Base-by-base conservation (phyloP, 495 filamentous ascomycete genomes). In the Chaetomium fimeti region DNA sequence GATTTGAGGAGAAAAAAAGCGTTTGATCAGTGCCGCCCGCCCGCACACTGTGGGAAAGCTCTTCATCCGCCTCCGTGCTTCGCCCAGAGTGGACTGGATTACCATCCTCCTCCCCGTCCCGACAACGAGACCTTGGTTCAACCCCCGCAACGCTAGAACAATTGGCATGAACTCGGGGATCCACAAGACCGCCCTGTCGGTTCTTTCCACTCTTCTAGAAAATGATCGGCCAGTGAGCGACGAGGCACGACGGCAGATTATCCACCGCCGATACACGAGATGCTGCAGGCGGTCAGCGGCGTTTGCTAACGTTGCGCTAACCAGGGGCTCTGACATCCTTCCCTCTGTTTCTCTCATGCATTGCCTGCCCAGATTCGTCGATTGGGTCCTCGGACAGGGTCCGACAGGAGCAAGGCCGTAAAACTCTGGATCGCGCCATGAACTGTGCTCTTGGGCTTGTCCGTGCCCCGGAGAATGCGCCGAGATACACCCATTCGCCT, bases 201-300 rank as follows among this genome's bases (percentile, higher is more conserved):
- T 51, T 51, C n/a, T 9, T 18, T 9, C n/a, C 20, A 36, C 40
- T 24, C 58, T 38, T 51, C 47, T 36, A 60, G 58, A 51, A 60
- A 24, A 51, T 43, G 45, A 60, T 51, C 28, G n/a, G 4, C 58
- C 58, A 60, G 40, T 60, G 1, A 32, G 55, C 32, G 24, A 22
- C 24, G 9, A 11, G 60, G 8, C 15, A 49, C 8, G 25, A 5
- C 22, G 49, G 52, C 61, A 57, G 15, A 25, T 15, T 29, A 38
- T 40, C 61, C 52, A 62, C 22, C 15, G 42, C 45, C 29, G 54
- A 36, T 51, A n/a, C 36, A 52, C 36, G 43, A 52, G 55, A 32
- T 36, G 29, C 62, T 58, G 53, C 45, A 64, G 66, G 56, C 66
- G 61, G 66, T 67, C 66, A 67, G 61, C 36, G 42, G 52, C 12